Evolutionary conservation across 148 eudicot genomes (phyloP).

Genomic region (Nepenthes mirabilis): DNA sequence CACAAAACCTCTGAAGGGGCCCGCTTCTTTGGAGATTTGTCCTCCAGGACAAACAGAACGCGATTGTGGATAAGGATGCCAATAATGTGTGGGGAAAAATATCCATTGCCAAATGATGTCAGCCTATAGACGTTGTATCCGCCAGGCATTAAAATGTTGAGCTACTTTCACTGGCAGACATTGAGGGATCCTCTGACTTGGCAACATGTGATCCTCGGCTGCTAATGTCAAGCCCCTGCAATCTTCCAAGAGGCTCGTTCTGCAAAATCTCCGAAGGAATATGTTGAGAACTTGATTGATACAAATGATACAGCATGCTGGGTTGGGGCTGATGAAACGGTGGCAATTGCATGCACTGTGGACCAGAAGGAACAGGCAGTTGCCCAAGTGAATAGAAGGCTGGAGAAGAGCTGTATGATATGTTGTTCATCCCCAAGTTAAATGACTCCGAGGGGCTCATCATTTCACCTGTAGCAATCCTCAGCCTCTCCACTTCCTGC

Average conservation of each 20-base stretch:
- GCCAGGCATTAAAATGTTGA: constrained; percentile 31
- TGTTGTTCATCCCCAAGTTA: constrained; percentile 19
- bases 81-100: too few relatives aligned
- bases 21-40: too few relatives aligned
- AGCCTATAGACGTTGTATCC: not conserved
- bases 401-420: constrained; percentile 21
- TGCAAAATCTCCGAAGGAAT: constrained; percentile 12
- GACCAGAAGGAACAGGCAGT: constrained; percentile 17
- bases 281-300: constrained; percentile 13
- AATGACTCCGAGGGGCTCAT: constrained; percentile 24
- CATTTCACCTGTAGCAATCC: constrained; percentile 32
- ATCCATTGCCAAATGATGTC: not conserved
- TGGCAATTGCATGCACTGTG: constrained; percentile 27
- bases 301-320: constrained; percentile 15
- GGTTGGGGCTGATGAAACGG: constrained; percentile 18
- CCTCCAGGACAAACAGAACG: too few relatives aligned
- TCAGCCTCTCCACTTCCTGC: constrained; percentile 46
- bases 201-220: constrained; percentile 22
- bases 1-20: too few relatives aligned
- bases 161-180: constrained; percentile 44
- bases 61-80: too few relatives aligned
- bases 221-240: constrained; percentile 34
- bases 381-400: constrained; percentile 20
- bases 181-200: constrained; percentile 26
- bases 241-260: constrained; percentile 24